These are phyloP conservation scores for Urtica urens DNA, from an alignment of 306 rosid genomes.

Conservation along the genomic window DNA sequence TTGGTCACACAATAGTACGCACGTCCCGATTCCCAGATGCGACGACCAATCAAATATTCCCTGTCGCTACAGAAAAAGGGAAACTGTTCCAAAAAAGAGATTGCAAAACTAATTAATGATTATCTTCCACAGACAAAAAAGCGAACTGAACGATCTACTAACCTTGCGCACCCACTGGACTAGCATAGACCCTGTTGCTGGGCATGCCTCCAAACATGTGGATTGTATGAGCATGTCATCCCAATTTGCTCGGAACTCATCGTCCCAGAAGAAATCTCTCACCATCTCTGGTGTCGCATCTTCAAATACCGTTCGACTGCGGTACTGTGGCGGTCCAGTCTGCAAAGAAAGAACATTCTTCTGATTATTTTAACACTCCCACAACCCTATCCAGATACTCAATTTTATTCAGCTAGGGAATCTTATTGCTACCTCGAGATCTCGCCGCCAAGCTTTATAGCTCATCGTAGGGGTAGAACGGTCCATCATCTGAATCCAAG, in stretches of 20 bases:
- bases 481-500: constrained; percentile 97
- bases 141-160: constrained; percentile 1
- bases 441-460: constrained; percentile 66
- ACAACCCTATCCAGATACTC: not conserved
- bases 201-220: constrained; percentile 37
- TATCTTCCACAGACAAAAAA: not conserved
- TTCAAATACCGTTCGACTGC: constrained; percentile 40
- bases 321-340: constrained; percentile 54
- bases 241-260: constrained; percentile 40
- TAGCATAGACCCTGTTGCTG: constrained; percentile 37
- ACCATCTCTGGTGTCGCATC: constrained; percentile 43
- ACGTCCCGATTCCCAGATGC: constrained; percentile 49
- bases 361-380: constrained; percentile 1
- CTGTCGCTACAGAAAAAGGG: constrained; percentile 59
- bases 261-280: constrained; percentile 61
- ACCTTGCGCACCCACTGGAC: constrained; percentile 67
- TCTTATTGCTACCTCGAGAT: constrained; percentile 29
- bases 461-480: constrained; percentile 62
- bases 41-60: constrained; percentile 48
- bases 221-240: constrained; percentile 46
- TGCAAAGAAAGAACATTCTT: constrained; percentile 11
- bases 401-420: not conserved
- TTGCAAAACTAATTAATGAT: constrained; percentile 1
- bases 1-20: constrained; percentile 45
- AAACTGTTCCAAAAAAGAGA: constrained; percentile 31